These are phyloP conservation scores for Taphrina pruni DNA, from an alignment of 1,139 yeast species.

Conservation along the genomic window DNA sequence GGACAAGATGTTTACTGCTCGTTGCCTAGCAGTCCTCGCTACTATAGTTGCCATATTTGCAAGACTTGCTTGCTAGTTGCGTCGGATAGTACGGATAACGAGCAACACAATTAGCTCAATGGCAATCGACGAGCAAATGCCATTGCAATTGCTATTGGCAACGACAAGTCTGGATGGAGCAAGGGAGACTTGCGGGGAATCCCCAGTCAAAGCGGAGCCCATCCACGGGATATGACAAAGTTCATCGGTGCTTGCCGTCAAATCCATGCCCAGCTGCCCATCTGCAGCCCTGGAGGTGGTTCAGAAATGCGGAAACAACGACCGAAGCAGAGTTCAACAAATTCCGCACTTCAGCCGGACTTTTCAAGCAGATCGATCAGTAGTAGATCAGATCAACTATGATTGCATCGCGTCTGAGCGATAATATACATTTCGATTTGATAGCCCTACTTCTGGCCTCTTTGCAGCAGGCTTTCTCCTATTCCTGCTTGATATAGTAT, in stretches of 20 bases:
- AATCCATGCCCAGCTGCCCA: neutral
- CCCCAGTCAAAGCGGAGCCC: conserved; percentile 23
- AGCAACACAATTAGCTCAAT: too few species aligned
- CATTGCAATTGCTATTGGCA: neutral
- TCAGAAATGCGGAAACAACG: too few species aligned
- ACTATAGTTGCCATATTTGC: conserved; percentile 36
- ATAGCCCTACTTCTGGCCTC: too few species aligned
- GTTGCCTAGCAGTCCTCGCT: conserved; percentile 32
- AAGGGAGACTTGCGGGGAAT: conserved; percentile 8
- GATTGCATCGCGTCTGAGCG: neutral
- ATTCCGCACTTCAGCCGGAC: neutral
- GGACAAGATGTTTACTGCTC: conserved; percentile 38
- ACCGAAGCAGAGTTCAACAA: neutral
- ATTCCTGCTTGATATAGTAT: too few species aligned
- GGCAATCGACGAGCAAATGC: too few species aligned
- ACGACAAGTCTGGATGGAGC: too few species aligned
- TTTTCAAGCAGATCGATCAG: neutral
- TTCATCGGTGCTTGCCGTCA: conserved; percentile 6
- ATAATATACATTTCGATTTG: neutral
- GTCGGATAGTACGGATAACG: neutral
- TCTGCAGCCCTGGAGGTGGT: too few species aligned
- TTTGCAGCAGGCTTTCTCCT: too few species aligned
- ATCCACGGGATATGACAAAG: neutral
- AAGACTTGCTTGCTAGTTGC: neutral
- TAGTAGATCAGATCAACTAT: neutral